Base-by-base conservation (phyloP, 192 early-diverging fungal species). In the Backusella tuberculispora region DNA sequence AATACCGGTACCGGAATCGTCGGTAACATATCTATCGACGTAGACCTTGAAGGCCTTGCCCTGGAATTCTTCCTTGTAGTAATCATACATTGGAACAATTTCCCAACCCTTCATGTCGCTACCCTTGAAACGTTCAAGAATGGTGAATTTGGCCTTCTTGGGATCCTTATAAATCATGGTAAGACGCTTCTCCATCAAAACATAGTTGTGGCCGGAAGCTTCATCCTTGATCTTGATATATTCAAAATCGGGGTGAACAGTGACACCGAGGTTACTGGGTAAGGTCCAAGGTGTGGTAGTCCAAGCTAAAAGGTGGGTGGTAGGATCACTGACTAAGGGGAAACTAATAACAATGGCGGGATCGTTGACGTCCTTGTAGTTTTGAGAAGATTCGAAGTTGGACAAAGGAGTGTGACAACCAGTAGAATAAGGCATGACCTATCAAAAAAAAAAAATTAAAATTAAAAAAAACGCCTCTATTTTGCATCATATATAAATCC, bases 281-380 rank as follows among this genome's bases (percentile, higher is more conserved):
- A 99, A 83, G 4, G 98, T 99, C 98, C 98, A 99, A 65, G 98
- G 98, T 14, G 98, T 99, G 63, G 98, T 99, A 34, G 98, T 99
- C 96, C 96, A 99, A 2, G 98, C 97, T 53, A 99, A 86, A 75
- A 99, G 83, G 26, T 87, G 77, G 24, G 92, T 91, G 6, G 85
- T 77, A 17, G 95, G 94, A 64, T 98, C 96, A 46, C 77, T 80
- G 71, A 90, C 82, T 60, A 99, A 87, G 68, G 98, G 97, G 88
- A 99, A 99, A 5, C 96, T 92, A 40, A 99, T 87, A 15, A 97
- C 94, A 63, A 99, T 87, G 10, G 97, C 88, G 40, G 97, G 96
- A 83, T 99, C 98, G 74, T 87, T 94, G 66, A 97, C 96, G 81
- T 99, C 98, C 85, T 96, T 96, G 85, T 96, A 99, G 85, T 99